Evolutionary conservation across 2,329 filamentous ascomycete species (phyloP), one percentile per base, ranked within the genome.

Genomic region (Colletotrichum falcatum): DNA sequence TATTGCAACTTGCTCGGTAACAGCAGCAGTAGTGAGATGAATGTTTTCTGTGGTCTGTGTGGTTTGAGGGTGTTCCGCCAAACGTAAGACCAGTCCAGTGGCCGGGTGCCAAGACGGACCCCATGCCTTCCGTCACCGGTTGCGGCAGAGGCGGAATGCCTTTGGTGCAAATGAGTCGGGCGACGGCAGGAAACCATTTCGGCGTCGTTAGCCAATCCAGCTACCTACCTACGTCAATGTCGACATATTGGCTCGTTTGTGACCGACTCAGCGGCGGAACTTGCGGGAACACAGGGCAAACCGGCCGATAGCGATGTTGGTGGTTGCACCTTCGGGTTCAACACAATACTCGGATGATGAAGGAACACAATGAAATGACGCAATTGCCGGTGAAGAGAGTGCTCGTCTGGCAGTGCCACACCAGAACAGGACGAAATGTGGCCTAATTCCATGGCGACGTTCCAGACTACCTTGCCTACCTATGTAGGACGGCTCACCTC

Each of bases 241-340:
- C 48, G n/a, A n/a, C 30, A 6, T 35, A 23, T 48, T 61, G 20
- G 30, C 49, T 66, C 26, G 16, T 26, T 61, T 39, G 59, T 49
- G 16, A 18, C 37, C 26, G 23, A 14, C 20, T 53, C 20, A 26
- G 59, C n/a, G 39, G 37, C 46, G 64, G n/a, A 49, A 66, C 11
- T 1, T 33, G 33, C 30, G 35, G 56, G 26, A 30, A 9, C 44
- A 46, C 44, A 46, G 28, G 23, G 33, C 46, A 11, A 33, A 54
- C 35, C 49, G 48, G 39, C 23, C 2, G 49, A 62, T 55, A 26
- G 39, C 30, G 37, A 28, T 28, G 33, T 66, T 16, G 14, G 12
- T 35, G 30, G 37, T 61, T 55, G 42, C 64, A 39, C 20, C 37
- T 39, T 7, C 46, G 33, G 33, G 33, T 65, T 60, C 42, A 42